phyloP scores from a whole-genome alignment of 1,139 yeast genomes.

The Nakaseomyces delphensis region DNA sequence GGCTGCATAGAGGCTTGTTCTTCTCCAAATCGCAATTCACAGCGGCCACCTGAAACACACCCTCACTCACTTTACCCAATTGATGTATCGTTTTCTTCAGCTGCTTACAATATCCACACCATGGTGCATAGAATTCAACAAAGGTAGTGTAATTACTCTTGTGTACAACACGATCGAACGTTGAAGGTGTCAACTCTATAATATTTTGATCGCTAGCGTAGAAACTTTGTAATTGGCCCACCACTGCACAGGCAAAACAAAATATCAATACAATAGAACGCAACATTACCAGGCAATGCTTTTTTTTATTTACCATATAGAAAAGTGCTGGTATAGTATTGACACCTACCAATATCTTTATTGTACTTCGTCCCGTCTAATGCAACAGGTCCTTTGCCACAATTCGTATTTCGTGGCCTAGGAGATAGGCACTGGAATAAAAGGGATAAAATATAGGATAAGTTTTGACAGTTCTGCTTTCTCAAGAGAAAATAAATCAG shows the following conservation, averaged over 20 bases:
- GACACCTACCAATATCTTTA: background rate
- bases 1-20: constrained; percentile 64
- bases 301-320: background rate
- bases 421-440: too few relatives aligned
- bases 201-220: constrained; percentile 44
- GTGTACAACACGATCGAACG: constrained; percentile 57
- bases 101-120: constrained; percentile 81
- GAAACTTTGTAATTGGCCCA: constrained; percentile 21
- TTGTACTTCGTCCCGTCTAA: background rate
- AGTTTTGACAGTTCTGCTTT: background rate
- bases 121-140: constrained; percentile 93
- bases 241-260: background rate
- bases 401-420: background rate
- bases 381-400: background rate
- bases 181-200: constrained; percentile 46
- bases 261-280: background rate
- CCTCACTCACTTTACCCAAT: constrained; percentile 48
- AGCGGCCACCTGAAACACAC: constrained; percentile 63
- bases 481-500: background rate
- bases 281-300: background rate
- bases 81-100: constrained; percentile 50
- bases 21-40: constrained; percentile 71
- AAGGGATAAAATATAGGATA: background rate
- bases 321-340: background rate
- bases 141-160: constrained; percentile 68